These are phyloP conservation scores for Trichoderma sp. DNA, from an alignment of 2,329 filamentous ascomycete species.

Conservation along the genomic window DNA sequence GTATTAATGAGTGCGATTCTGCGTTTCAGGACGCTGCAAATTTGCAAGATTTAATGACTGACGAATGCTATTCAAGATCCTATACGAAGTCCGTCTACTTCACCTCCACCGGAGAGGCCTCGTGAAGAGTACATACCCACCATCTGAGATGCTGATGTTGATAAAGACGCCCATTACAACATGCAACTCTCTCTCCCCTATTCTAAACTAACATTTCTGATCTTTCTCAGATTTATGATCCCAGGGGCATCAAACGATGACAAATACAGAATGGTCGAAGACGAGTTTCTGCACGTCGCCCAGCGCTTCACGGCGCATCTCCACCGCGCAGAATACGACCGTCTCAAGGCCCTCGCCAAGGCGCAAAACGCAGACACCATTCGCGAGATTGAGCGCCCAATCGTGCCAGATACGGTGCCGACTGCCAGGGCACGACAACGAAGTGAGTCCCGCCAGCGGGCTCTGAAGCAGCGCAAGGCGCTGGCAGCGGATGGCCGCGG, in stretches of 20 bases:
- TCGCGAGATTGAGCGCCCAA: conserved; percentile 54
- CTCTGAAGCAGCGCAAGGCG: conserved; percentile 35
- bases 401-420: conserved; percentile 43
- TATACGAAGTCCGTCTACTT: conserved; percentile 50
- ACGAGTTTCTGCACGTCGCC: conserved; percentile 71
- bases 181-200: neutral
- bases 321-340: conserved; percentile 75
- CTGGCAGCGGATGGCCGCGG: conserved; percentile 15
- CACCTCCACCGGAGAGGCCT: conserved; percentile 54
- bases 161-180: neutral
- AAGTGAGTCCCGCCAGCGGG: conserved; percentile 31
- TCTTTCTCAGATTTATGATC: conserved; percentile 59
- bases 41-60: neutral
- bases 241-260: conserved; percentile 69
- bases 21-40: neutral
- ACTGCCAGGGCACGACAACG: conserved; percentile 36
- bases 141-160: neutral
- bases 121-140: conserved; percentile 50
- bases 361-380: conserved; percentile 57
- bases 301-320: conserved; percentile 72
- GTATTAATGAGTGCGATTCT: conserved; percentile 28
- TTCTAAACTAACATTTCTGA: neutral
- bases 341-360: conserved; percentile 61
- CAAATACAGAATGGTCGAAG: conserved; percentile 79
- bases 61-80: conserved; percentile 30